Conservation (phyloP, 2,329 filamentous ascomycete species). For the Aquanectria penicillioides region DNA sequence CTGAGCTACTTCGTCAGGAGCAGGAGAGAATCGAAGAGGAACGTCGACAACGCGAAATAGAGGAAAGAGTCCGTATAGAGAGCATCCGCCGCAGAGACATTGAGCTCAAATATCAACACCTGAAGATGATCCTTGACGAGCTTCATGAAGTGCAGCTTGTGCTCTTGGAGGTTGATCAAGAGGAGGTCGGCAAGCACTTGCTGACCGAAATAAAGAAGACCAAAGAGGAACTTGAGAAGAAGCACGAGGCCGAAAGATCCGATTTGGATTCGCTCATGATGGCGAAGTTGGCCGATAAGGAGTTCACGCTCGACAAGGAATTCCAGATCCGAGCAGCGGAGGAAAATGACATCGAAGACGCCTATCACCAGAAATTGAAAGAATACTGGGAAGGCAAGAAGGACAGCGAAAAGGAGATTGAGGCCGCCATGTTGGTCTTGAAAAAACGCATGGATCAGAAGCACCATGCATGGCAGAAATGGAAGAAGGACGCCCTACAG, state of each 20-base stretch:
- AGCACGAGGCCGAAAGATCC: constrained; percentile 47
- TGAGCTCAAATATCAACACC: constrained; percentile 49
- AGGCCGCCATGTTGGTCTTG: constrained; percentile 47
- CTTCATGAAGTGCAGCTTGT: constrained; percentile 56
- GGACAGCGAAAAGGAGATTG: constrained; percentile 45
- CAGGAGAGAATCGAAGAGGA: constrained; percentile 50
- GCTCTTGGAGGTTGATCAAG: constrained; percentile 51
- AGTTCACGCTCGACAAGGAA: constrained; percentile 51
- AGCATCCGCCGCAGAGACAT: constrained; percentile 52
- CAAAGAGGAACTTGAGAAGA: constrained; percentile 44
- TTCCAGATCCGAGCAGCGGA: constrained; percentile 51
- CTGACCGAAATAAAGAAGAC: constrained; percentile 33
- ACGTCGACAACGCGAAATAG: constrained; percentile 48
- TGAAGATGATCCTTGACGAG: constrained; percentile 49
- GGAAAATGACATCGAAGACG: constrained; percentile 56
- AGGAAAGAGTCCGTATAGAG: constrained; percentile 53
- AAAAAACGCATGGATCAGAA: constrained; percentile 53
- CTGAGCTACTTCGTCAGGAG: constrained; percentile 51
- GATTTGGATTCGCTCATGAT: constrained; percentile 40
- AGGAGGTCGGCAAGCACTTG: constrained; percentile 45
- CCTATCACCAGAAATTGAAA: constrained; percentile 53
- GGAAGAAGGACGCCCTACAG: constrained; percentile 53
- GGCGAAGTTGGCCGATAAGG: constrained; percentile 45
- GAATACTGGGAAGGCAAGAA: constrained; percentile 51
- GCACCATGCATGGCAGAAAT: constrained; percentile 53